Conservation (phyloP, 768 basidiomycete genomes). For the Epithele typhae region DNA sequence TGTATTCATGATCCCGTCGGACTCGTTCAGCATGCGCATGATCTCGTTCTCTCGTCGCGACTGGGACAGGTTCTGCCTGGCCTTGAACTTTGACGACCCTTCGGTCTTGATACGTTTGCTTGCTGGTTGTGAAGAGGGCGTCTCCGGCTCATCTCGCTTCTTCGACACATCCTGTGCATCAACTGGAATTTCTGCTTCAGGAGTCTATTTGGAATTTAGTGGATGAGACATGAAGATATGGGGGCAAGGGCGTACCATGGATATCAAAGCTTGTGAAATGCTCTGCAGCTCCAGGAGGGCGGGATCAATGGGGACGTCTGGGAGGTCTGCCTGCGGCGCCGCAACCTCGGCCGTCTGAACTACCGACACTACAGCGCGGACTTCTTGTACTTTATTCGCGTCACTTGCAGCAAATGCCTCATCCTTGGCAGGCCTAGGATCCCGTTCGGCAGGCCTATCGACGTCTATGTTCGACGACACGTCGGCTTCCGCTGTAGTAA, state of each 20-base stretch:
- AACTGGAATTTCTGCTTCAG: background rate
- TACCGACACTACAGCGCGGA: no score
- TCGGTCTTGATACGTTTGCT: constrained; percentile 13
- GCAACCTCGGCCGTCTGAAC: no score
- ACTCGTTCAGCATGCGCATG: constrained; percentile 54
- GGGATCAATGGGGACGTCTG: no score
- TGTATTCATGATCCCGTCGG: constrained; percentile 64
- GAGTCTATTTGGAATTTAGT: constrained; percentile 4
- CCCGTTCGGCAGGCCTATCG: no score
- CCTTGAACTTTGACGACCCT: constrained; percentile 11
- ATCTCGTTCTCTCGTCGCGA: constrained; percentile 81
- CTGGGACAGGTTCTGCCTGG: constrained; percentile 67
- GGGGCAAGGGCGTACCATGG: constrained; percentile 3
- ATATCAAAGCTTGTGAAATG: constrained; percentile 5
- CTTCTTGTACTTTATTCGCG: no score
- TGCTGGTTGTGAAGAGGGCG: constrained; percentile 4
- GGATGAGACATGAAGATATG: no score
- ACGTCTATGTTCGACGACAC: no score
- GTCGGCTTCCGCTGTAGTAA: no score
- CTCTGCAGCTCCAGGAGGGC: no score
- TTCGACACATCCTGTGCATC: background rate
- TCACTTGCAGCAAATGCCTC: no score
- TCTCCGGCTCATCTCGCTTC: constrained; percentile 11
- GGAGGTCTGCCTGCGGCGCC: no score
- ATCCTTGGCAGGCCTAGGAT: no score